phyloP scores from a whole-genome alignment of 108 stramenopile species.

The Cyclotella sp. region DNA sequence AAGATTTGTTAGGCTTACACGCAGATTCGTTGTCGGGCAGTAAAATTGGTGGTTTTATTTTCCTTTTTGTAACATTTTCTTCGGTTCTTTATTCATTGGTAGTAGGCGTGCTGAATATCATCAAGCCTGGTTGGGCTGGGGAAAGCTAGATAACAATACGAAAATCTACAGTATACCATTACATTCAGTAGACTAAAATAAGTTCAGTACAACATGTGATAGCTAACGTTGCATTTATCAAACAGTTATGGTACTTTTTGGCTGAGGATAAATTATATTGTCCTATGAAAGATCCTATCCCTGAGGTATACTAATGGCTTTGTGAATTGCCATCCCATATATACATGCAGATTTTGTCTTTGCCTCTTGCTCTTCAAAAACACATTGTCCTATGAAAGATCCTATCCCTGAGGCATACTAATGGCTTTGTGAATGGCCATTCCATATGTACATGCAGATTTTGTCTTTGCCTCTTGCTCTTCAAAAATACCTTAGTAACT shows the following conservation, averaged over 20 bases:
- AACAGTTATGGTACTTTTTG: too few species aligned
- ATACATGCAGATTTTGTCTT: too few species aligned
- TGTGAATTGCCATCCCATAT: constrained; percentile 5
- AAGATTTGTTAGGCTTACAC: constrained; percentile 69
- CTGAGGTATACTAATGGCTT: background rate
- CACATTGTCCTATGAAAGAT: too few species aligned
- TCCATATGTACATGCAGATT: too few species aligned
- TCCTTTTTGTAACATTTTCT: constrained; percentile 69
- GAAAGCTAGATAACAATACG: constrained; percentile 41
- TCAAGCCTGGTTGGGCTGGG: constrained; percentile 77
- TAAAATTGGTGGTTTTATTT: constrained; percentile 75
- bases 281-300: too few species aligned
- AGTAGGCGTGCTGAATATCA: constrained; percentile 78
- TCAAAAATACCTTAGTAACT: too few species aligned
- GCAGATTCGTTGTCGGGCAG: constrained; percentile 57
- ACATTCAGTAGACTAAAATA: background rate
- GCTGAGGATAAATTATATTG: too few species aligned
- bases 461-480: too few species aligned
- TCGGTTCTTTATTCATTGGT: constrained; percentile 78
- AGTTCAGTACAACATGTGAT: background rate
- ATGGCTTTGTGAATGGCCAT: constrained; percentile 6
- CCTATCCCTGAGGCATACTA: background rate
- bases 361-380: too few species aligned
- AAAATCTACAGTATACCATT: background rate
- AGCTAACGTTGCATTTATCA: background rate